These are phyloP conservation scores for Cucumis hystrix DNA, from an alignment of 306 rosid genomes.

Conservation along the genomic window DNA sequence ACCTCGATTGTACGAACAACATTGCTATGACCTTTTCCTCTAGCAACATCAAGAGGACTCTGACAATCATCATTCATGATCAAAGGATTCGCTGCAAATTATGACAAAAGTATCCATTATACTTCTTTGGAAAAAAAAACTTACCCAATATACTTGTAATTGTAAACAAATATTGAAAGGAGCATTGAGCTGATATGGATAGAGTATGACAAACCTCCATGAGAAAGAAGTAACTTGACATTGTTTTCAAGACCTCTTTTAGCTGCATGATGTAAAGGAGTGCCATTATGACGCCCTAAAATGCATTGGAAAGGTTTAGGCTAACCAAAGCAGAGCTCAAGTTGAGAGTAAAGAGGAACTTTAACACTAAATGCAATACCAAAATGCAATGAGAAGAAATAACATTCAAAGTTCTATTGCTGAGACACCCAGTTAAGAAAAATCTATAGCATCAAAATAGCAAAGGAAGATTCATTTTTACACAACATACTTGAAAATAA, in stretches of 20 bases:
- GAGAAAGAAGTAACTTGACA: slow-evolving; percentile 62
- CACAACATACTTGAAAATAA: not conserved
- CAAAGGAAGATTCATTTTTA: not conserved
- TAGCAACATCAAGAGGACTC: slow-evolving; percentile 77
- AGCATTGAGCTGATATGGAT: not conserved
- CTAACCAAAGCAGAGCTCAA: not conserved
- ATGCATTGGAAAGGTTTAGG: not conserved
- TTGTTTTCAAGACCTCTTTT: slow-evolving; percentile 68
- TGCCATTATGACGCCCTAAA: slow-evolving; percentile 39
- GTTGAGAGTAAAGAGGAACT: not conserved
- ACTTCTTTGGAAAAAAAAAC: not conserved
- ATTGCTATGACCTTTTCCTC: slow-evolving; percentile 61
- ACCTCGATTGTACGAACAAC: slow-evolving; percentile 92
- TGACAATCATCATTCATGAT: slow-evolving; percentile 89
- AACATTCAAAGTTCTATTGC: not conserved
- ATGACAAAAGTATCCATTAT: slow-evolving; percentile 5
- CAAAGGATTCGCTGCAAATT: slow-evolving; percentile 67
- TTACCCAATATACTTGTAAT: not conserved
- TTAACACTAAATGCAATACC: not conserved
- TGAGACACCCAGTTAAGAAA: not conserved
- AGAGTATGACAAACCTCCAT: slow-evolving; percentile 54
- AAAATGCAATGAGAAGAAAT: not conserved
- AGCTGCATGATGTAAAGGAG: slow-evolving; percentile 96
- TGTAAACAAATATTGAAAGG: not conserved
- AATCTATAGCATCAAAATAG: not conserved